phyloP scores from a whole-genome alignment of 352 stramenopile genomes.

The Phytopythium chamaehyphon region DNA sequence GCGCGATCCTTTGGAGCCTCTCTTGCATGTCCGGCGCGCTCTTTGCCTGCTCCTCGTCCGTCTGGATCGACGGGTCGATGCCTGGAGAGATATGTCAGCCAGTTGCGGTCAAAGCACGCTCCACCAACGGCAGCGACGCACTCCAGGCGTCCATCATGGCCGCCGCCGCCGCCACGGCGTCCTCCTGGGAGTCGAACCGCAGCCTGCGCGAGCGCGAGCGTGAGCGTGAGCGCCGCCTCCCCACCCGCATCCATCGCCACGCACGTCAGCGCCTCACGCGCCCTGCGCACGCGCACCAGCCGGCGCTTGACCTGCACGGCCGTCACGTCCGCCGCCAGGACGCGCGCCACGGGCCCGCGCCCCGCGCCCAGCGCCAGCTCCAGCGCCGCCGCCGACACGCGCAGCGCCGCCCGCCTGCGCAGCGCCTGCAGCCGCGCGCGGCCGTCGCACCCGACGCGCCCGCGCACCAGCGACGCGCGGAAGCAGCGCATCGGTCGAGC shows the following conservation, averaged over 20 bases:
- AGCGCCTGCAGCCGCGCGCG: slow-evolving; percentile 26
- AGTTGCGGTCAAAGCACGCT: no score
- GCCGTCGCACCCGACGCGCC: neutral
- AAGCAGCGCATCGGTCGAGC: no score
- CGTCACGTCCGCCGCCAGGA: slow-evolving; percentile 15
- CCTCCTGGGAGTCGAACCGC: slow-evolving; percentile 14
- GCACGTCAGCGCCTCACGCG: slow-evolving; percentile 27
- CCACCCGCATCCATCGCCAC: neutral
- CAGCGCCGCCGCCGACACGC: slow-evolving; percentile 15
- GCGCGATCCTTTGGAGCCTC: slow-evolving; percentile 19
- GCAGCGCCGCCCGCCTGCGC: slow-evolving; percentile 18
- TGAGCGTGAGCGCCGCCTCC: neutral
- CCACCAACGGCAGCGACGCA: no score
- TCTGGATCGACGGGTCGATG: slow-evolving; percentile 41
- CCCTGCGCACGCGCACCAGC: slow-evolving; percentile 21
- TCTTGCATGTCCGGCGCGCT: slow-evolving; percentile 1
- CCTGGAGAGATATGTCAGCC: slow-evolving; percentile 10
- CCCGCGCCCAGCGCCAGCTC: slow-evolving; percentile 8
- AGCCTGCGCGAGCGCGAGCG: slow-evolving; percentile 15
- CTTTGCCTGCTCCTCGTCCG: slow-evolving; percentile 1
- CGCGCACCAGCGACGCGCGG: slow-evolving; percentile 30
- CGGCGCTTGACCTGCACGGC: slow-evolving; percentile 28
- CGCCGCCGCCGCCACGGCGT: slow-evolving; percentile 24
- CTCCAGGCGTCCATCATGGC: slow-evolving; percentile 45
- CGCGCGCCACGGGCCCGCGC: slow-evolving; percentile 9